phyloP scores from a whole-genome alignment of 1,284 basidiomycete genomes.

The Apiotrichum porosum region DNA sequence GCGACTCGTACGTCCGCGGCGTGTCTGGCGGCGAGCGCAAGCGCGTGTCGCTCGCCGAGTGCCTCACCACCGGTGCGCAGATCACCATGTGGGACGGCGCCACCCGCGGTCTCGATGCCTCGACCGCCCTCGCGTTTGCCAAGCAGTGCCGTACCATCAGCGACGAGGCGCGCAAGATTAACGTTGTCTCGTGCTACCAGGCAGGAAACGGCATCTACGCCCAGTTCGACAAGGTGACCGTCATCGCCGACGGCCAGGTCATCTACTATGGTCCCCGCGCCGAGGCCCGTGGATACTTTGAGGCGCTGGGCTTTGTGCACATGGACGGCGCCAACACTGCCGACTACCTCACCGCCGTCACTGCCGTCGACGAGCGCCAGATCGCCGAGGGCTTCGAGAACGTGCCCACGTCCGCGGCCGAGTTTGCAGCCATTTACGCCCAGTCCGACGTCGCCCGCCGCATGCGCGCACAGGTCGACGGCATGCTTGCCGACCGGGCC shows the following conservation, averaged over 20 bases:
- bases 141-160: slow-evolving; percentile 70
- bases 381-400: slow-evolving; percentile 52
- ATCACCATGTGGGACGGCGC: slow-evolving; percentile 63
- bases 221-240: slow-evolving; percentile 55
- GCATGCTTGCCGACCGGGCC: slow-evolving; percentile 21
- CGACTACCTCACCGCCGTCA: slow-evolving; percentile 60
- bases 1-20: slow-evolving; percentile 68
- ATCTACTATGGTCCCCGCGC: slow-evolving; percentile 71
- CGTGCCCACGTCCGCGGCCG: slow-evolving; percentile 58
- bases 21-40: slow-evolving; percentile 67
- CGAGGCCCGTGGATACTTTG: slow-evolving; percentile 73
- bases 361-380: slow-evolving; percentile 58
- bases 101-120: slow-evolving; percentile 65
- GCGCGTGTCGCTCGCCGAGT: slow-evolving; percentile 70
- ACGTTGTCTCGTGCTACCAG: slow-evolving; percentile 77
- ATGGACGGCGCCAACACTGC: slow-evolving; percentile 49
- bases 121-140: slow-evolving; percentile 74
- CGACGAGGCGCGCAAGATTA: slow-evolving; percentile 68
- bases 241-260: slow-evolving; percentile 73
- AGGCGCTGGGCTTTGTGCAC: slow-evolving; percentile 65
- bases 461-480: slow-evolving; percentile 36
- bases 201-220: slow-evolving; percentile 52
- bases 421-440: slow-evolving; percentile 51
- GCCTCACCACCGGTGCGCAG: slow-evolving; percentile 57
- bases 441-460: slow-evolving; percentile 27